Evolutionary conservation across 2,329 filamentous ascomycete species (phyloP).

Genomic region (Pezicula carpinea): DNA sequence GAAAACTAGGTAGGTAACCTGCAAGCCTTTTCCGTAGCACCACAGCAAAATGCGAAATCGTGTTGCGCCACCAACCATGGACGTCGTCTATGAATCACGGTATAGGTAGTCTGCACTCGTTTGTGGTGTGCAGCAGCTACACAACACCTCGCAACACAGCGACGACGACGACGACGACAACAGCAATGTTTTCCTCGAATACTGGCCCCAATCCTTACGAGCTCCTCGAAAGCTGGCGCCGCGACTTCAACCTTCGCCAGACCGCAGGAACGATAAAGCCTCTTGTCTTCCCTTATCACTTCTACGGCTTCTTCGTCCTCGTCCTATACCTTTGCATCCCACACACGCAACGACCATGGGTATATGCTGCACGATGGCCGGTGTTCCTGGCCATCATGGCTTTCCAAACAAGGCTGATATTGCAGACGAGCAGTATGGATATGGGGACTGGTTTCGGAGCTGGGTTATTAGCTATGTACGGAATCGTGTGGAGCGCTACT

Average conservation of each 20-base stretch:
- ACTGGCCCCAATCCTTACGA: background rate
- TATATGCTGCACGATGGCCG: conserved; percentile 46
- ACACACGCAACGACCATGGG: conserved; percentile 44
- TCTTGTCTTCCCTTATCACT: conserved; percentile 47
- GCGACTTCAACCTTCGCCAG: conserved; percentile 32
- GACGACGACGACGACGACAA: background rate
- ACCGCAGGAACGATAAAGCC: conserved; percentile 38
- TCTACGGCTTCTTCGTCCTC: conserved; percentile 44
- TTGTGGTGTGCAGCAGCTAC: too few species aligned
- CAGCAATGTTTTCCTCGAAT: background rate
- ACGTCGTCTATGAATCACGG: too few species aligned
- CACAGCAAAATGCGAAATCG: too few species aligned
- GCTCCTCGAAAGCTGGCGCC: conserved; percentile 30
- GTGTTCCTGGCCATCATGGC: conserved; percentile 39
- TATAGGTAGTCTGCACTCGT: too few species aligned
- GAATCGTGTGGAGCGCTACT: conserved; percentile 43
- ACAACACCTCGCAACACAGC: too few species aligned
- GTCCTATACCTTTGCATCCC: conserved; percentile 52
- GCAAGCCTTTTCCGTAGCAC: too few species aligned
- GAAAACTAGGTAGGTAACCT: too few species aligned
- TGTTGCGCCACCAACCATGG: too few species aligned
- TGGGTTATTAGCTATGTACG: conserved; percentile 47
- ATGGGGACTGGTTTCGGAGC: conserved; percentile 44
- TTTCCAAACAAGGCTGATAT: conserved; percentile 40
- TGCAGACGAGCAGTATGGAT: conserved; percentile 44